Conservation (phyloP, 139 green algal species). For the Desmodesmus armatus region DNA sequence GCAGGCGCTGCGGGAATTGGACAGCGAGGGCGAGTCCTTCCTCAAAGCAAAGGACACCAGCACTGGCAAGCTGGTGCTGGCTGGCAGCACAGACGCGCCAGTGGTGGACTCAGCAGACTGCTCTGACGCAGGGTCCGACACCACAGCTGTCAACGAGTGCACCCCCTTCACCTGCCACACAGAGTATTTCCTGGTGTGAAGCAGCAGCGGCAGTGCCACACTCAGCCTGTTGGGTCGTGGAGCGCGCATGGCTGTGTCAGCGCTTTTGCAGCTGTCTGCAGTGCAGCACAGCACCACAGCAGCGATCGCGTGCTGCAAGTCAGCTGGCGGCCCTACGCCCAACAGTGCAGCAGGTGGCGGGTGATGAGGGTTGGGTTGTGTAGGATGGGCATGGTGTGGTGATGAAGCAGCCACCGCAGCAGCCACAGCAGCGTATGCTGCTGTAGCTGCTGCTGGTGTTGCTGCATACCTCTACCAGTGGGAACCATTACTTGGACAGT, state of each 20-base stretch:
- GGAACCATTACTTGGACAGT: no score
- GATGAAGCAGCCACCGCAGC: not conserved
- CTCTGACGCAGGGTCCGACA: slow-evolving; percentile 32
- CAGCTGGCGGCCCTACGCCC: no score
- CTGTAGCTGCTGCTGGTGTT: not conserved
- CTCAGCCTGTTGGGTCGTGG: not conserved
- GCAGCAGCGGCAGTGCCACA: not conserved
- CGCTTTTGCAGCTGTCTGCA: not conserved
- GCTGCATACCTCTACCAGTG: not conserved
- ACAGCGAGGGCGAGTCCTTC: slow-evolving; percentile 51
- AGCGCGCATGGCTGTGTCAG: no score
- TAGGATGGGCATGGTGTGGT: no score
- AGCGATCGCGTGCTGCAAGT: not conserved
- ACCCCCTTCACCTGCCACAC: slow-evolving; percentile 44
- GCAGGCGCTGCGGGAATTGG: slow-evolving; percentile 53
- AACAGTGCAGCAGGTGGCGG: not conserved
- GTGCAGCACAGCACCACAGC: not conserved
- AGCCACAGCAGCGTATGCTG: not conserved
- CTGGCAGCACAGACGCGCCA: not conserved
- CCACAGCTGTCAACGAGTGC: slow-evolving; percentile 31
- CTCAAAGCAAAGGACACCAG: slow-evolving; percentile 25
- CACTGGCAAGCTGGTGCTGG: slow-evolving; percentile 18
- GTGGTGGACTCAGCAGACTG: not conserved
- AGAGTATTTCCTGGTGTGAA: slow-evolving; percentile 31
- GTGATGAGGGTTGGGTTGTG: no score